Conservation (phyloP, 306 rosid genomes). For the Citrullus colocynthis region DNA sequence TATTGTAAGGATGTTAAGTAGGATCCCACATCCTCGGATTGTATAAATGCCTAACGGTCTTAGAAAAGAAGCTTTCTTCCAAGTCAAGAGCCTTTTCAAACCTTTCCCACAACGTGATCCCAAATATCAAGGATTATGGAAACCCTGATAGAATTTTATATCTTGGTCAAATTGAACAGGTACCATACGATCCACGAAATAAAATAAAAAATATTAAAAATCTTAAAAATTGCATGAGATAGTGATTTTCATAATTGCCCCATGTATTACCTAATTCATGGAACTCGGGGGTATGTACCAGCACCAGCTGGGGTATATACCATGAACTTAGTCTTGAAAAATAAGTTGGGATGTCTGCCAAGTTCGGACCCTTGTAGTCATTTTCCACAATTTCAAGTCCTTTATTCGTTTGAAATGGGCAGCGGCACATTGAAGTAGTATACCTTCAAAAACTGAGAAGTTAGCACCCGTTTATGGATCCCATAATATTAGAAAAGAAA, state of each 20-base stretch:
- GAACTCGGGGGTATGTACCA: no score
- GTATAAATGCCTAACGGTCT: background rate
- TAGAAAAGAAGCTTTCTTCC: background rate
- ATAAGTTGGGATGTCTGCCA: no score
- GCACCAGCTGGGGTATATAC: no score
- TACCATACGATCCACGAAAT: background rate
- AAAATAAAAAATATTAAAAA: no score
- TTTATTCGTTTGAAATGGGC: no score
- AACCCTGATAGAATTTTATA: no score
- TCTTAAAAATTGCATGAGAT: background rate
- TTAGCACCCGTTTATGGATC: background rate
- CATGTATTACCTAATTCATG: background rate
- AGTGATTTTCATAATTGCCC: background rate
- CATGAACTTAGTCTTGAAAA: no score
- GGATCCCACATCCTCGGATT: background rate
- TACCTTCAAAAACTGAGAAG: background rate
- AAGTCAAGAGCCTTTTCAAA: background rate
- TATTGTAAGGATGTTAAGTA: background rate
- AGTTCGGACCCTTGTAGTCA: no score
- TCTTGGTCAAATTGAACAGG: no score
- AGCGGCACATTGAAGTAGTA: background rate
- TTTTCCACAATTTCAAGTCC: no score
- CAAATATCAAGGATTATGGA: no score
- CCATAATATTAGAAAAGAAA: background rate
- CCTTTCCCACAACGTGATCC: background rate